These are phyloP conservation scores for Isoetes taiwanensis DNA, from an alignment of 75 land plant species.

Conservation along the genomic window DNA sequence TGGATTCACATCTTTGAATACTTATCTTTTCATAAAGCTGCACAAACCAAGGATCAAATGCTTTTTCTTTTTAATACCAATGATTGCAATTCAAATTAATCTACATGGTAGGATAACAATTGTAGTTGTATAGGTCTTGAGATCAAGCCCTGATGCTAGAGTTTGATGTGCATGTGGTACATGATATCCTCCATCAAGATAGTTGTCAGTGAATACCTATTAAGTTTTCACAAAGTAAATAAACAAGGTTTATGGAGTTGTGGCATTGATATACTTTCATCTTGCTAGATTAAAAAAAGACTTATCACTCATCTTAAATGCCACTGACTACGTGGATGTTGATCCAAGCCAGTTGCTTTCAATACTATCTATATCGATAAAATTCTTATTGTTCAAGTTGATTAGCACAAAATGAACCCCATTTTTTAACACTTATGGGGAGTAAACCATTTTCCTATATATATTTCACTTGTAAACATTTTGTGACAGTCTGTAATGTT, in stretches of 20 bases:
- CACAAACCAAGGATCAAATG: too few relatives aligned
- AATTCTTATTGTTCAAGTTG: conserved; percentile 24
- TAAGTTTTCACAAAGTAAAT: too few relatives aligned
- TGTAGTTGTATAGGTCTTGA: conserved; percentile 55
- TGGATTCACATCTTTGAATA: too few relatives aligned
- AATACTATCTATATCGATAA: conserved; percentile 13
- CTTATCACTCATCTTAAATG: conserved; percentile 29
- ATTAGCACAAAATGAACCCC: conserved; percentile 85
- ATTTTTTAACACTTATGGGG: conserved; percentile 41
- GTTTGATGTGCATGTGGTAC: conserved; percentile 83
- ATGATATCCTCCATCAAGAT: conserved; percentile 96
- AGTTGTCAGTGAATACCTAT: conserved; percentile 89
- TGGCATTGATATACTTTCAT: conserved; percentile 52
- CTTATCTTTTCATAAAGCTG: too few relatives aligned
- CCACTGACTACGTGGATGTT: conserved; percentile 31
- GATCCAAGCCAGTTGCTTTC: conserved; percentile 74
- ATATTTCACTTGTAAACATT: not conserved
- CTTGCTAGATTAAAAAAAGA: conserved; percentile 49
- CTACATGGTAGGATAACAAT: too few relatives aligned
- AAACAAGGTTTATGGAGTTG: too few relatives aligned
- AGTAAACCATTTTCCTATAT: conserved; percentile 60
- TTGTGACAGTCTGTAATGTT: not conserved
- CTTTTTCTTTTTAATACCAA: too few relatives aligned
- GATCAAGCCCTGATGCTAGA: conserved; percentile 71
- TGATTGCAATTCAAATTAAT: too few relatives aligned